Evolutionary conservation across 176 grass and related monocot species (phyloP).

Genomic region (barley (Hordeum vulgare)): MorexV3_pseudomolecules_assembly NC_058522.1:342991657-342992156

Average conservation of each 20-base stretch:
- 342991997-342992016: constrained; percentile 41
- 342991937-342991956: constrained; percentile 66
- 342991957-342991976: constrained; percentile 79
- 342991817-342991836: constrained; percentile 61
- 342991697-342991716: constrained; percentile 53
- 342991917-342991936: constrained; percentile 72
- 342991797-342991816: constrained; percentile 78
- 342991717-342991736: constrained; percentile 61
- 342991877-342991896: constrained; percentile 88
- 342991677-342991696: constrained; percentile 45
- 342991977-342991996: constrained; percentile 62
- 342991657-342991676: not conserved
- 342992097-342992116: not conserved
- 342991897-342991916: constrained; percentile 59
- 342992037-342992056: not conserved
- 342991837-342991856: constrained; percentile 68
- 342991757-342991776: constrained; percentile 73
- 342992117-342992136: not conserved
- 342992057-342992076: not conserved
- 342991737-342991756: constrained; percentile 41
- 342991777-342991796: constrained; percentile 62
- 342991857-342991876: constrained; percentile 76
- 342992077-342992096: not conserved
- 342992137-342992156: not conserved
- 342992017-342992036: not conserved